Evolutionary conservation across 768 basidiomycete species (phyloP), one percentile per base, ranked within the genome.

Genomic region (Pholiota conissans): DNA sequence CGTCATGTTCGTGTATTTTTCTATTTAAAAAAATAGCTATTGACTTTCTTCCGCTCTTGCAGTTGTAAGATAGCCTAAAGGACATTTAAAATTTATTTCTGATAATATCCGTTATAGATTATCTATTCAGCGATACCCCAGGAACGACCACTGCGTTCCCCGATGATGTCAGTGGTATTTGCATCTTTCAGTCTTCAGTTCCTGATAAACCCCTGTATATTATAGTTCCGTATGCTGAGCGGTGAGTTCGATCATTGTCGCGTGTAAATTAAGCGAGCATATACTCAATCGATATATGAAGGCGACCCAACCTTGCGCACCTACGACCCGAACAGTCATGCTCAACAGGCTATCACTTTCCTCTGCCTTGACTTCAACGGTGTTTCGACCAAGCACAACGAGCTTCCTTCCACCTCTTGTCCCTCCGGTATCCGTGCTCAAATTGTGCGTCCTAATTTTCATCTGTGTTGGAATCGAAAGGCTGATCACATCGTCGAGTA

Each of bases 221-320:
- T 28, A n/a, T 57, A 83, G 81, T 79, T 84, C 67, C 77, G 80
- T 56, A 82, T 83, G 81, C 61, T 86, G 27, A 76, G 73, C 52
- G 82, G 83, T 75, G 70, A 59, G 65, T 51, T 27, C n/a, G 20
- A 58, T 52, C n/a, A 46, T 29, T 24, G 27, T 11, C n/a, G 9
- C 27, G 28, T 20, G 9, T 5, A 22, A 4, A 34, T 24, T 5
- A 32, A 13, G 20, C 16, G 20, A 8, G 16, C 42, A 14, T 32
- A 13, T 14, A 13, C 28, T 30, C 28, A 22, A n/a, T 32, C 28
- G 2, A 5, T 40, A 10, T 26, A 13, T 30, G 32, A 56, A 61
- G 80, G 80, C 46, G 71, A 74, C 61, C 76, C 76, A 1, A 73
- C 73, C 28, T 67, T 81, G 39, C 75, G 83, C 45, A 75, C 77